Evolutionary conservation across 371 early-diverging fungal genomes (phyloP).

Genomic region (Syncephalastrum monosporum): DNA sequence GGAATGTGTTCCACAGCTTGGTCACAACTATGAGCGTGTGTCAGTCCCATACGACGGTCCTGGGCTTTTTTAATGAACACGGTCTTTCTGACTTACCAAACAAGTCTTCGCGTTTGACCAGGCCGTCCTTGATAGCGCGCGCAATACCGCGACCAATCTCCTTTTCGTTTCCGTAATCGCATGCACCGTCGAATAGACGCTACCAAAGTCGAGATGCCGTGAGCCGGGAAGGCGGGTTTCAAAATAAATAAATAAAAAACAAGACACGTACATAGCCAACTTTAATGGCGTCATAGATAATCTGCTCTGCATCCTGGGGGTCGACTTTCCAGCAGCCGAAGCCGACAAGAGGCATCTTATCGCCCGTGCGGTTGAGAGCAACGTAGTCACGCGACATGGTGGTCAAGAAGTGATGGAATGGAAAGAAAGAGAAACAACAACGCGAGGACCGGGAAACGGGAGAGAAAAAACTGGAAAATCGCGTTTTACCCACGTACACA

Average conservation of each 20-base stretch:
- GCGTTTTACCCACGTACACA: too few species aligned
- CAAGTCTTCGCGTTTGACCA: conserved; percentile 59
- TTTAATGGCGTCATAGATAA: conserved; percentile 50
- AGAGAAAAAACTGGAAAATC: too few species aligned
- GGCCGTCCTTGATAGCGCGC: conserved; percentile 48
- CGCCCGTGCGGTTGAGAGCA: conserved; percentile 33
- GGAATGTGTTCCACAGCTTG: conserved; percentile 69
- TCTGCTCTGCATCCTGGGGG: conserved; percentile 26
- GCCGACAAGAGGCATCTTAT: conserved; percentile 42
- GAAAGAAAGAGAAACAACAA: too few species aligned
- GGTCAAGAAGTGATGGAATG: too few species aligned
- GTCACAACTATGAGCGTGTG: conserved; percentile 56
- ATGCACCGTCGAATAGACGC: conserved; percentile 43
- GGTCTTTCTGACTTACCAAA: conserved; percentile 30
- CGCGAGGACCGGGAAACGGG: too few species aligned
- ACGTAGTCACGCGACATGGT: conserved; percentile 5
- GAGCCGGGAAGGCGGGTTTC: neutral
- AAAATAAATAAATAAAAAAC: too few species aligned
- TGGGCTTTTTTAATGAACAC: too few species aligned
- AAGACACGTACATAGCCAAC: conserved; percentile 23
- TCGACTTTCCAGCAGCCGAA: conserved; percentile 39
- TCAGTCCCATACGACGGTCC: neutral
- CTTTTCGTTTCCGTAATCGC: conserved; percentile 63
- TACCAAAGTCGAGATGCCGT: conserved; percentile 6
- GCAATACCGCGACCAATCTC: conserved; percentile 64